Evolutionary conservation across 257 asterid genomes (phyloP), one percentile per base, ranked within the genome.

Genomic region (Buddleja alternifolia): DNA sequence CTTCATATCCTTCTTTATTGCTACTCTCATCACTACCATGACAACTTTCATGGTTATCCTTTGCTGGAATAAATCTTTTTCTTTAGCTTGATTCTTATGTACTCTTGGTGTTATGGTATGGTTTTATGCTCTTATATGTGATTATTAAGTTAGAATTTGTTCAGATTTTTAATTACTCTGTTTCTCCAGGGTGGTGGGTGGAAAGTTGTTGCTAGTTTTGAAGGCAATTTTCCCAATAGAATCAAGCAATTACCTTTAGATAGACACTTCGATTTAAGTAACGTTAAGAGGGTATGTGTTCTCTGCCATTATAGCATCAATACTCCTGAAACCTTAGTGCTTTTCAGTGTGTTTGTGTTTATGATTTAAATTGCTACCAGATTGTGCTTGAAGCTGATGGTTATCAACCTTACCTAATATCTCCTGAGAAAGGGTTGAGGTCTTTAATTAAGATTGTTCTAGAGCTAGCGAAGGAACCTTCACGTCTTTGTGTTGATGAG

Each of bases 201-300:
- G 99, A 93, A 93, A 86, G 96, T 93, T 61, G 99, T 93, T 75
- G 86, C 96, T 20, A 85, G 96, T 79, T 94, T 94, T 81, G 99
- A 94, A 80, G 99, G 99, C 47, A 94, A 85, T 83, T 94, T 94
- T 72, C 99, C 99, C 12, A 87, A 83, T 66, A 81, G 99, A 77
- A 91, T 94, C 80, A 93, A 93, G 80, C 95, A 93, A 72, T 91
- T 93, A 45, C 99, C 99, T 46, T 77, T 93, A 69, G 99, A 93
- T 82, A 86, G 88, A 64, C 99, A 93, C 76, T 90, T 90, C 62
- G 97, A 90, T 69, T 74, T 90, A 19, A 90, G 79, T 79, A 90
- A 90, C 58, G 95, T 90, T 50, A 87, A 87, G 82, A 85, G 95
- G 88, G 95, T 89, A 78, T 67, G 85, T 65, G 17, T 57, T 70